Base-by-base conservation (phyloP, 2,329 filamentous ascomycete species). In the Ascochyta clinopodiicola region DNA sequence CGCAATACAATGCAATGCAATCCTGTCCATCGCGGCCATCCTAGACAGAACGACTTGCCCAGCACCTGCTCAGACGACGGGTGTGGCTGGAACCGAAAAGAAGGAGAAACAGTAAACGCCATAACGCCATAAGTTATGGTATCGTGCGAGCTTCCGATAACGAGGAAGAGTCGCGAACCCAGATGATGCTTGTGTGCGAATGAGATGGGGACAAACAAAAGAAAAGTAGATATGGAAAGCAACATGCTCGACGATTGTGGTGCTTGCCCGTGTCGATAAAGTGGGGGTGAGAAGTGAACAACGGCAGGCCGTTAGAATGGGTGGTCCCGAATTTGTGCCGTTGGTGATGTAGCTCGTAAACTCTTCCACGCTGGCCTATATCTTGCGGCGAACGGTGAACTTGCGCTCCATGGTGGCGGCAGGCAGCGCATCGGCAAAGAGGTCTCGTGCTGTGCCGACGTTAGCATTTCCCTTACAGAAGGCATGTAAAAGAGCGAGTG, bases 391-490 rank as follows among this genome's bases (percentile, higher is more conserved):
- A 17, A 81, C 70, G n/a, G 77, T 78, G 38, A 80, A 74, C 24
- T 75, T 75, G 38, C 76, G 72, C 44, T 70, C 67, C 32, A 74
- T 71, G 47, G 77, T 74, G 7, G 75, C 72, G 21, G 79, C 79
- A 2, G 80, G 80, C 10, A 82, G 72, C 12, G 78, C 77, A 50
- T 76, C 69, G 3, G 76, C 74, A 62, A 82, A 81, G 5, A 64
- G 58, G 59, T 82, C 78, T 49, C 80, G 76, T 42, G 78, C 80
- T 82, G 54, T 48, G 6, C 15, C 6, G 15, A 5, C n/a, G n/a
- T 35, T 35, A 35, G 32, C n/a, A 31, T 5, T 31, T 10, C 12
- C 12, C 3, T 2, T 17, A 17, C 2, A 35, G 6, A n/a, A 17
- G 10, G 15, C 25, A 9, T 12, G 25, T 43, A 19, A 21, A 7